phyloP scores from a whole-genome alignment of 192 early-diverging fungal species.

The Linnemannia exigua region DNA sequence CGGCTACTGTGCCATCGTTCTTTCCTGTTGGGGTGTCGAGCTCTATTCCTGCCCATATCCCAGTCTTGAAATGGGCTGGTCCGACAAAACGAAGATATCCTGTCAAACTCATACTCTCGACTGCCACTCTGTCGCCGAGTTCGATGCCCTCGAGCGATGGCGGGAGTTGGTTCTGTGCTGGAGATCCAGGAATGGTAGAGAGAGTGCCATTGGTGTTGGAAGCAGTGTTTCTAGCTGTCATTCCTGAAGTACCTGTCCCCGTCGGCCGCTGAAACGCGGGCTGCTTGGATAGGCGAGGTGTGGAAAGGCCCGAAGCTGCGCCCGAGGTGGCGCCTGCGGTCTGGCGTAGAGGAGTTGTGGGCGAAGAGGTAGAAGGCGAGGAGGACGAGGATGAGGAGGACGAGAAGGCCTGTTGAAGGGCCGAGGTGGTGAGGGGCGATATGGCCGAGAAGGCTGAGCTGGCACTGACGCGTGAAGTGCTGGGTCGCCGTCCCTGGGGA shows the following conservation, averaged over 20 bases:
- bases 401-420: slow-evolving; percentile 8
- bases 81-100: slow-evolving; percentile 86
- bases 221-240: neutral
- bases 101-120: slow-evolving; percentile 70
- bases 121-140: slow-evolving; percentile 72
- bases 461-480: slow-evolving; percentile 7
- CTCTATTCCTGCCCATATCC: slow-evolving; percentile 86
- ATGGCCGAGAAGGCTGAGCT: slow-evolving; percentile 18
- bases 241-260: slow-evolving; percentile 6
- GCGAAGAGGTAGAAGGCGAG: slow-evolving; percentile 19
- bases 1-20: slow-evolving; percentile 83
- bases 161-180: slow-evolving; percentile 31
- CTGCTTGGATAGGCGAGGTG: slow-evolving; percentile 22
- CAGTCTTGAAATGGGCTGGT: slow-evolving; percentile 77
- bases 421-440: slow-evolving; percentile 21
- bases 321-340: neutral
- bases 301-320: slow-evolving; percentile 7
- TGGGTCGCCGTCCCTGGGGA: slow-evolving; percentile 29
- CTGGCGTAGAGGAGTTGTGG: slow-evolving; percentile 10
- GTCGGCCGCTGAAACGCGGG: slow-evolving; percentile 25
- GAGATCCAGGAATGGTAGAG: slow-evolving; percentile 8
- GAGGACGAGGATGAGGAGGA: slow-evolving; percentile 29
- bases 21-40: slow-evolving; percentile 81
- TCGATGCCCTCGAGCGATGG: slow-evolving; percentile 40
- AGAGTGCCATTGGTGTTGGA: neutral